phyloP scores from a whole-genome alignment of 1,284 basidiomycete species.

The Tilletiaria anomala region DNA sequence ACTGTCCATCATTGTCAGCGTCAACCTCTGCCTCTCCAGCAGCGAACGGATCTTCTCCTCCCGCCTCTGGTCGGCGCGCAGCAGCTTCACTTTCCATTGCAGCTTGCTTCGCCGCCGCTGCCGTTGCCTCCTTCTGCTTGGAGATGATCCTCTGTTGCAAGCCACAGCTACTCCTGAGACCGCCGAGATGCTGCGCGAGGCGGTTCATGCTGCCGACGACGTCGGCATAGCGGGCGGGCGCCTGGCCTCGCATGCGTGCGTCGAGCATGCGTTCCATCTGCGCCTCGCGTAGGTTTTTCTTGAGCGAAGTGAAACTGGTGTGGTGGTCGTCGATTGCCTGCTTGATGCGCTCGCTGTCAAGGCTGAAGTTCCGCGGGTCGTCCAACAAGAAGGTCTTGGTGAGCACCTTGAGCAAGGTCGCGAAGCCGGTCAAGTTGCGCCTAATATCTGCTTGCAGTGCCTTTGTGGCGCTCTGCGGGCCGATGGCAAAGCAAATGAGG shows the following conservation, averaged over 20 bases:
- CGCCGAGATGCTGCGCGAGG: constrained; percentile 26
- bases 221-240: constrained; percentile 14
- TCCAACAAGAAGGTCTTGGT: constrained; percentile 34
- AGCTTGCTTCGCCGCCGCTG: neutral
- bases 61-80: no score
- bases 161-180: constrained; percentile 27
- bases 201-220: constrained; percentile 27
- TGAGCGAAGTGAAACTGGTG: constrained; percentile 15
- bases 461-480: constrained; percentile 67
- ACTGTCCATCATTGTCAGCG: neutral
- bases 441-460: constrained; percentile 51
- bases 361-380: constrained; percentile 24
- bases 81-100: neutral
- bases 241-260: constrained; percentile 20
- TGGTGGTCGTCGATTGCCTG: constrained; percentile 31
- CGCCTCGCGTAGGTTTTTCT: constrained; percentile 29
- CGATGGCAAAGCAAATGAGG: constrained; percentile 63
- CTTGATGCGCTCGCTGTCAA: constrained; percentile 24
- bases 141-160: constrained; percentile 29
- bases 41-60: neutral
- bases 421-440: constrained; percentile 24
- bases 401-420: constrained; percentile 24
- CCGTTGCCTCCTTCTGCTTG: constrained; percentile 2
- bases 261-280: constrained; percentile 28
- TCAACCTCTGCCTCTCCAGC: neutral